phyloP scores from a whole-genome alignment of 306 rosid species.

The Mucuna pruriens region DNA sequence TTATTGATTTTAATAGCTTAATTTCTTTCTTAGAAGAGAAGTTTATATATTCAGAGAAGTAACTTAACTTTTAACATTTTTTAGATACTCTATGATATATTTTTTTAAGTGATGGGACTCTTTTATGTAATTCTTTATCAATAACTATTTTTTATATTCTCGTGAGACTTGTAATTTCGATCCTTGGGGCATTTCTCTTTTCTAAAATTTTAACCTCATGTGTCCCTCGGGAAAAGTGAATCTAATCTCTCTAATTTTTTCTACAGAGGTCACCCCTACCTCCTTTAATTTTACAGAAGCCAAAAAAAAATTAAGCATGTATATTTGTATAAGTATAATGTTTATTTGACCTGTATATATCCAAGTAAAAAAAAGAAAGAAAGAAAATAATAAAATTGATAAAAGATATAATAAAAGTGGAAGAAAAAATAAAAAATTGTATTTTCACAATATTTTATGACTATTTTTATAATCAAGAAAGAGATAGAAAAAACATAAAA shows the following conservation, averaged over 20 bases:
- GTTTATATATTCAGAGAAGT: neutral
- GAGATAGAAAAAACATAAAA: too few relatives aligned
- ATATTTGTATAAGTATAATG: too few relatives aligned
- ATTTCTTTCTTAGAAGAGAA: neutral
- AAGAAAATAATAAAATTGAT: too few relatives aligned
- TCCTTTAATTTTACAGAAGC: too few relatives aligned
- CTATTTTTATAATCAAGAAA: too few relatives aligned
- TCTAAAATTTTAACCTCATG: neutral
- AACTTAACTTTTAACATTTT: neutral
- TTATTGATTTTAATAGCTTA: neutral
- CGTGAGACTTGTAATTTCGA: neutral
- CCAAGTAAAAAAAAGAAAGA: neutral
- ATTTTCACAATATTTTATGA: too few relatives aligned
- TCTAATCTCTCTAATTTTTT: too few relatives aligned
- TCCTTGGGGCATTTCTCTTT: neutral
- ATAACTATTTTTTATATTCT: neutral
- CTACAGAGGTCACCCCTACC: too few relatives aligned
- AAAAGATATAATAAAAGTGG: too few relatives aligned
- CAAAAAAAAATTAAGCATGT: too few relatives aligned
- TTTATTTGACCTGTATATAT: neutral
- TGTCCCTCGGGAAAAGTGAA: too few relatives aligned
- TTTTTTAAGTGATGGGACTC: neutral
- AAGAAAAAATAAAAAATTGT: too few relatives aligned
- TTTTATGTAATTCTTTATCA: neutral
- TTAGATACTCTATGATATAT: neutral